These are phyloP conservation scores for Porphyrellus sp. DNA, from an alignment of 1,284 basidiomycete species.

Conservation along the genomic window DNA sequence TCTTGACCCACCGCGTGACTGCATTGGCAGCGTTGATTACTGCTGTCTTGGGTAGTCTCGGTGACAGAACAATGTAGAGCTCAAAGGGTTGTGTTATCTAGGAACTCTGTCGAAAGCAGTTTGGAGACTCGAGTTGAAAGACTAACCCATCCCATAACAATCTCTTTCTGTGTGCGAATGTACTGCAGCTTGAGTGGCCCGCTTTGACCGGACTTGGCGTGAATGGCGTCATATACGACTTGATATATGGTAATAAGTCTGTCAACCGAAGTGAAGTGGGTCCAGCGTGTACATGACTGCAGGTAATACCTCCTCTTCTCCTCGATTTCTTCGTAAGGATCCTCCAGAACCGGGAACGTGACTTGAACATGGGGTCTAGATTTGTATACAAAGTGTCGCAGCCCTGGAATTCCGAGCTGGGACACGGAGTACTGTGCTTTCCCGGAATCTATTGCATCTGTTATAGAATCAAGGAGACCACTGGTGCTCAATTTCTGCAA, in stretches of 20 bases:
- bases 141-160: constrained; percentile 86
- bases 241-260: constrained; percentile 86
- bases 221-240: constrained; percentile 77
- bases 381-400: constrained; percentile 95
- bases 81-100: constrained; percentile 93
- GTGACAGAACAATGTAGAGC: constrained; percentile 82
- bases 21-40: constrained; percentile 85
- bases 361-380: constrained; percentile 85
- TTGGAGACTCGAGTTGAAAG: neutral
- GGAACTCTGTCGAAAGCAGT: neutral
- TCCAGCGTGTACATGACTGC: neutral
- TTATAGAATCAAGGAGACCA: constrained; percentile 52
- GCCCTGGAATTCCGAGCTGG: constrained; percentile 79
- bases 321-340: constrained; percentile 67
- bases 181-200: constrained; percentile 80
- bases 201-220: constrained; percentile 78
- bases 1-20: constrained; percentile 87
- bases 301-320: constrained; percentile 54
- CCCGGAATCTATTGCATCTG: constrained; percentile 46
- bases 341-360: constrained; percentile 79
- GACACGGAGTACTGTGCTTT: constrained; percentile 61
- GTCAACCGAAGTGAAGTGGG: constrained; percentile 10
- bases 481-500: constrained; percentile 59
- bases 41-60: constrained; percentile 81
- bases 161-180: constrained; percentile 80